phyloP scores from a whole-genome alignment of 495 filamentous ascomycete genomes.

The Wilcoxina mikolae region DNA sequence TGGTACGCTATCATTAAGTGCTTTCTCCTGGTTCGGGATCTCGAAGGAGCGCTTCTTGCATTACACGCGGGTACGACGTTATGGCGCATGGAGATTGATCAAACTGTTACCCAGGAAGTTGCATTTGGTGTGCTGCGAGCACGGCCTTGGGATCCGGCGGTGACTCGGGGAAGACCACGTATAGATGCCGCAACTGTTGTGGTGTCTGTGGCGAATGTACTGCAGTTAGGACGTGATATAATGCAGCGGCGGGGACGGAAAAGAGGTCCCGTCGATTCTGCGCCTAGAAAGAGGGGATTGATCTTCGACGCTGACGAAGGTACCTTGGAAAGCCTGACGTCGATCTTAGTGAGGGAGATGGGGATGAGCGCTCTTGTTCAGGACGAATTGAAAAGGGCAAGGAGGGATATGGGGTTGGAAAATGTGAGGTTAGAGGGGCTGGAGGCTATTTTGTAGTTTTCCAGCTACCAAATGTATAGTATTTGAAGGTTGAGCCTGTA shows the following conservation, averaged over 20 bases:
- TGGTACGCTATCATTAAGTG: conserved; percentile 17
- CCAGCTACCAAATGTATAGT: no score
- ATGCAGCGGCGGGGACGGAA: background rate
- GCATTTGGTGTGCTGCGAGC: conserved; percentile 16
- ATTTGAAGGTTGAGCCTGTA: background rate
- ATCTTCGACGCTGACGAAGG: background rate
- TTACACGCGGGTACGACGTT: conserved; percentile 15
- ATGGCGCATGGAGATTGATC: conserved; percentile 17
- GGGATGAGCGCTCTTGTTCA: background rate
- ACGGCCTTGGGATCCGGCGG: conserved; percentile 2
- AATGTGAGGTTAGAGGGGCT: background rate
- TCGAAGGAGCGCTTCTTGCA: conserved; percentile 17
- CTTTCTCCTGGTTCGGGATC: conserved; percentile 16
- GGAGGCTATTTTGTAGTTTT: background rate
- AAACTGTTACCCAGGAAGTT: conserved; percentile 11
- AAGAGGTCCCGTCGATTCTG: background rate
- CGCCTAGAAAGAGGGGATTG: background rate
- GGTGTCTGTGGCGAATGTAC: background rate
- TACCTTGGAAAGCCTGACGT: background rate
- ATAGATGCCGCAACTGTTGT: background rate
- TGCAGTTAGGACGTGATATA: background rate
- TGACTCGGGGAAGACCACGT: background rate
- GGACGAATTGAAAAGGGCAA: conserved; percentile 3
- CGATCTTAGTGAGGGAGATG: background rate
- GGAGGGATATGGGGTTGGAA: conserved; percentile 5